Conservation (phyloP, 495 filamentous ascomycete species). For the Hypomontagnella monticulosa region DNA sequence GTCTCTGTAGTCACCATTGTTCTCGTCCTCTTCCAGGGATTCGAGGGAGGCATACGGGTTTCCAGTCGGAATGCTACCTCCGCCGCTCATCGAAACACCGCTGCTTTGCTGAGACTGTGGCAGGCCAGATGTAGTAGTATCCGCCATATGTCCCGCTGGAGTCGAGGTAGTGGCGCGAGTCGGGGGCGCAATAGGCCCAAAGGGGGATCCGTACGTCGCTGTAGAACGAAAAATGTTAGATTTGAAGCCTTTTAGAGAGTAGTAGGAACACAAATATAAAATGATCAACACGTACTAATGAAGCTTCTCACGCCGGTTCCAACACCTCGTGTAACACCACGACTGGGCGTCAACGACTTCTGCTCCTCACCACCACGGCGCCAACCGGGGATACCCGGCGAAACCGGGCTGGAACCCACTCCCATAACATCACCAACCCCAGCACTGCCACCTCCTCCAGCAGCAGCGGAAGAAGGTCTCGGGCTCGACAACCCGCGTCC, state of each 20-base stretch:
- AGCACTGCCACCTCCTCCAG: neutral
- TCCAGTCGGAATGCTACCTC: neutral
- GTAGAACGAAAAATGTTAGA: neutral
- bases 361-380: constrained; percentile 29
- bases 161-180: constrained; percentile 7
- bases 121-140: neutral
- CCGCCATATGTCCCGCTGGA: neutral
- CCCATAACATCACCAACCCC: neutral
- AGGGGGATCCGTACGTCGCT: constrained; percentile 35
- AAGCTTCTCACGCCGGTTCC: constrained; percentile 8
- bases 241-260: too few species aligned
- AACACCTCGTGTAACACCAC: constrained; percentile 4
- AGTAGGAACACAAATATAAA: too few species aligned
- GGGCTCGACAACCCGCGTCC: neutral
- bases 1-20: neutral
- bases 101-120: neutral
- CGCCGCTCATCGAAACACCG: neutral
- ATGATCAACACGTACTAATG: constrained; percentile 8
- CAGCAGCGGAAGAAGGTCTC: neutral
- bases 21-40: constrained; percentile 12
- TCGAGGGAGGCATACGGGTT: constrained; percentile 37
- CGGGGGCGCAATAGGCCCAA: constrained; percentile 39
- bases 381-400: constrained; percentile 18
- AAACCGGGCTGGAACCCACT: neutral
- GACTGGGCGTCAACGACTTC: constrained; percentile 14